Base-by-base conservation (phyloP, 2,329 filamentous ascomycete genomes). In the Whalleya microplaca region DNA sequence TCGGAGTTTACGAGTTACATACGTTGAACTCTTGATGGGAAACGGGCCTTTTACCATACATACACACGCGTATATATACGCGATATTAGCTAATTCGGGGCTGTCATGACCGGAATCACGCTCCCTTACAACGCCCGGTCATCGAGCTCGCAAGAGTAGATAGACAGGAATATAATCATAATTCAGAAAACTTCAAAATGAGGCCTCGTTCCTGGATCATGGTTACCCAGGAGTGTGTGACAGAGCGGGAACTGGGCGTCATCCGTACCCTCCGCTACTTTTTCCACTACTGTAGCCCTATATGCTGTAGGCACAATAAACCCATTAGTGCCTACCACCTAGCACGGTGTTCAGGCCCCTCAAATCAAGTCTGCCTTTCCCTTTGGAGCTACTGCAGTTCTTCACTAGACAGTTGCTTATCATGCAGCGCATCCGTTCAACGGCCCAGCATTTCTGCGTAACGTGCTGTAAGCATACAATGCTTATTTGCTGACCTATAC, bases 101-200 rank as follows among this genome's bases (percentile, higher is more conserved):
- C 49, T 51, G 46, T 51, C 41, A 58, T 29, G 51, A 44, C 55
- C 50, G 55, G 53, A 58, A 56, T 18, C 50, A 63, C 60, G 41
- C 55, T 63, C 60, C 57, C 48, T 63, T 32, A 51, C 43, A 41
- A 32, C 41, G 44, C 59, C 54, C 45, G 48, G 44, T 53, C 51
- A 45, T 21, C 41, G 56, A 56, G 54, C 20, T 52, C 46, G 21
- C 41, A 45, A 56, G 50, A 58, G 23, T 59, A 59, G 50, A 62
- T 57, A 62, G 56, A 59, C 42, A 27, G 43, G 46, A 62, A 53
- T 32, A 58, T 21, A 62, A n/a, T 53, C 57, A 56, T 52, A 45
- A 45, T 49, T 41, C 23, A 10, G 29, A 29, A 21, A 29, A 42
- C 16, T 14, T 48, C n/a, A n/a, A 14, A 12, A 3, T 37, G 6